Evolutionary conservation across 192 early-diverging fungal genomes (phyloP), one percentile per base, ranked within the genome.

Genomic region (Chytriomyces confervae): DNA sequence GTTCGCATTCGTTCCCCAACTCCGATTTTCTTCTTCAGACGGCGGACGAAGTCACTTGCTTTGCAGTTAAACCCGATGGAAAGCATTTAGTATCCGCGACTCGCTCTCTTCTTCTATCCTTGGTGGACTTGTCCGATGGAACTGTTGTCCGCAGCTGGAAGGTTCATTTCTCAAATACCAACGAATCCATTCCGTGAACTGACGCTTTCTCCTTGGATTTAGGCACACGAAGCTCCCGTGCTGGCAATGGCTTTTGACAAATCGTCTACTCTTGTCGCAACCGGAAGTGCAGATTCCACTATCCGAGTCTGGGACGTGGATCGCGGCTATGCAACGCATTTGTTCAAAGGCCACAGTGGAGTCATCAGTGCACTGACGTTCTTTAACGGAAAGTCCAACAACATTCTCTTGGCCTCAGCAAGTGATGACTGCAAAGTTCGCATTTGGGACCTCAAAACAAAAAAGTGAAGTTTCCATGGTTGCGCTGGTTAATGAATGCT

Each of bases 241-340:
- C 89, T 99, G 69, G 88, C 93, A 7, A 97, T 97, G 94, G 94
- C 91, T 62, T 94, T 95, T 77, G 96, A 98, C 80, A 23, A 66
- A 13, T 91, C 95, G 0, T 96, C 96, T 0, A 95, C 96, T 0
- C 80, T 99, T 29, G 94, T 98, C 7, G 98, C 98, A 9, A 98
- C 96, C 3, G 98, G 97, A 50, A 95, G 94, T 13, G 96, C 98
- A 1, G 98, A 99, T 82, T 92, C 91, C 72, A 95, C 94, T 10
- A 91, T 99, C 62, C 95, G 94, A 69, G 93, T 98, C 9, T 99
- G 97, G 97, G 96, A 99, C 82, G 93, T 96, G 72, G 93, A 92
- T 66, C 86, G 90, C 63, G 96, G 95, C 23, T 95, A 89, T 84
- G 95, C 94, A 78, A 98, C 98, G 68, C 98, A 99, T 80, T 95